Evolutionary conservation across 371 early-diverging fungal genomes (phyloP).

Genomic region (Mortierella sp.): DNA sequence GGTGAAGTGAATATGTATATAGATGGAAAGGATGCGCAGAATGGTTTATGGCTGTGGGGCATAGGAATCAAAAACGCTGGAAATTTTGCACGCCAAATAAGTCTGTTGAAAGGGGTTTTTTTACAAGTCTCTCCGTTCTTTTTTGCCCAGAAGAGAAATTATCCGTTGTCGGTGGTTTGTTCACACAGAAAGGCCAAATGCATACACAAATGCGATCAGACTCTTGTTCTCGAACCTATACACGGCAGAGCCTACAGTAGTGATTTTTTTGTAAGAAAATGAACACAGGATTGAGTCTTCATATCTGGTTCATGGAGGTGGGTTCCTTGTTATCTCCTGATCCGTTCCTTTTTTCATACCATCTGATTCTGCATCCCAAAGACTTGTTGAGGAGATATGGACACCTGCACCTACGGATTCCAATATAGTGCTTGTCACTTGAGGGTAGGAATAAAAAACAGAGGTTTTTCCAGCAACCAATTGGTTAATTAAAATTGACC

Average conservation of each 20-base stretch:
- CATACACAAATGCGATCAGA: slow-evolving; percentile 38
- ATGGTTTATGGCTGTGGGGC: too few relatives aligned
- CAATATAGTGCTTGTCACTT: slow-evolving; percentile 46
- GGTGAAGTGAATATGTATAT: too few relatives aligned
- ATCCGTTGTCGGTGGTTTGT: not conserved
- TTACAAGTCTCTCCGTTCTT: too few relatives aligned
- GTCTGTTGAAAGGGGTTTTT: too few relatives aligned
- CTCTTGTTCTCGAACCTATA: slow-evolving; percentile 41
- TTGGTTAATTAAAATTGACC: not conserved
- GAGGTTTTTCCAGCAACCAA: too few relatives aligned
- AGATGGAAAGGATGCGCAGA: too few relatives aligned
- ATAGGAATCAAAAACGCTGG: too few relatives aligned
- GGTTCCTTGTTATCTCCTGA: not conserved
- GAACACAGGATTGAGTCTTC: too few relatives aligned
- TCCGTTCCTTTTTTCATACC: slow-evolving; percentile 9
- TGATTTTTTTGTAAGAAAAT: not conserved
- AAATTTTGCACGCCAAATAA: too few relatives aligned
- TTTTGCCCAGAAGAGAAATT: too few relatives aligned
- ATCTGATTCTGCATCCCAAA: slow-evolving; percentile 52
- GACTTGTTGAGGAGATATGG: slow-evolving; percentile 42
- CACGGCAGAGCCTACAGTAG: slow-evolving; percentile 31
- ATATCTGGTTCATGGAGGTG: not conserved
- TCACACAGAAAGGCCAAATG: slow-evolving; percentile 36
- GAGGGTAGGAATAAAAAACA: too few relatives aligned
- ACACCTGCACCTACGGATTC: slow-evolving; percentile 45